Conservation (phyloP, 805 yeast genomes). For the Blastobotrys muscicola region DNA sequence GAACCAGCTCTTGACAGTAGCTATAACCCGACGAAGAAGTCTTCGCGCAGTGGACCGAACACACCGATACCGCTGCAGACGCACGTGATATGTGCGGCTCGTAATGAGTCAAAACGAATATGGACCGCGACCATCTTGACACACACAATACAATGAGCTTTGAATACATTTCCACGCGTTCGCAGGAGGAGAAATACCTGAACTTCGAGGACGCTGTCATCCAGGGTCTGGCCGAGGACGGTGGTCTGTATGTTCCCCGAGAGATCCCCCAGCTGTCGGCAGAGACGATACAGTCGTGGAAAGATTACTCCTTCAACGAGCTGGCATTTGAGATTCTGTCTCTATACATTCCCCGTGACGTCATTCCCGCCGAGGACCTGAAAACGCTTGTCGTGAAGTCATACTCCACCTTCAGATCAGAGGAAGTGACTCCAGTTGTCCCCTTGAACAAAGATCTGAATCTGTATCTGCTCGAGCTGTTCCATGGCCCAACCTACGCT, state of each 20-base stretch:
- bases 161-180: slow-evolving; percentile 32
- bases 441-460: slow-evolving; percentile 46
- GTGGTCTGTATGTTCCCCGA: slow-evolving; percentile 89
- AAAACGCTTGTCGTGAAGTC: slow-evolving; percentile 54
- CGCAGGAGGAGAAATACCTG: slow-evolving; percentile 22
- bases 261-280: slow-evolving; percentile 58
- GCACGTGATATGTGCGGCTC: no score
- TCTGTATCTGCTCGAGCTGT: slow-evolving; percentile 75
- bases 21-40: no score
- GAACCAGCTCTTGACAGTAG: neutral
- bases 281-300: slow-evolving; percentile 58
- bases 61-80: neutral
- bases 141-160: slow-evolving; percentile 7
- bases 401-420: slow-evolving; percentile 83
- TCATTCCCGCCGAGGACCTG: slow-evolving; percentile 66
- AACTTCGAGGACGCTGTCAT: slow-evolving; percentile 33
- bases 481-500: slow-evolving; percentile 99
- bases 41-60: neutral
- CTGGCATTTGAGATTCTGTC: slow-evolving; percentile 82
- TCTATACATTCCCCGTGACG: slow-evolving; percentile 59
- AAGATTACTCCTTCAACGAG: slow-evolving; percentile 66
- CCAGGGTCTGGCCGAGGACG: slow-evolving; percentile 88
- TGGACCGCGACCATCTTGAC: slow-evolving; percentile 1
- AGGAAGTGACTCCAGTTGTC: slow-evolving; percentile 76
- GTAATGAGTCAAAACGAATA: neutral